Percentiles rank a stretch among this genome's conserved stretches.
phyloP scores from a whole-genome alignment of 176 grass and related monocot species.

The Olyra latifolia region DNA sequence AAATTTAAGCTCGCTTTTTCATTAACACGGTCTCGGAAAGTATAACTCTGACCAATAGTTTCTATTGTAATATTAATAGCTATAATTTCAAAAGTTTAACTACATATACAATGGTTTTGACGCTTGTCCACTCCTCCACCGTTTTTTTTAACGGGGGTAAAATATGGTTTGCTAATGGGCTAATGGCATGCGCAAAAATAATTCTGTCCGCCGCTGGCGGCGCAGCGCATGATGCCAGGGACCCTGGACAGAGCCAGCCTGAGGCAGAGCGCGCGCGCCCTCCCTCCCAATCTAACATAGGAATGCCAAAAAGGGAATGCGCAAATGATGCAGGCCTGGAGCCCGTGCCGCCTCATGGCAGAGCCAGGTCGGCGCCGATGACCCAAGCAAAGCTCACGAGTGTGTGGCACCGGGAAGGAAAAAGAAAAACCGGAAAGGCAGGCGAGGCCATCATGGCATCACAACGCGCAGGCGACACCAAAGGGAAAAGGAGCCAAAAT shows the following conservation, averaged over 20 bases:
- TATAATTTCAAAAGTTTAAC: too few relatives aligned
- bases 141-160: too few relatives aligned
- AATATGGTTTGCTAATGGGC: slow-evolving; percentile 1
- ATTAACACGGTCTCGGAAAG: too few relatives aligned
- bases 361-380: neutral
- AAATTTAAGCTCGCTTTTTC: too few relatives aligned
- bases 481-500: neutral
- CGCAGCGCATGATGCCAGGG: slow-evolving; percentile 25
- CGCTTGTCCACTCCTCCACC: neutral
- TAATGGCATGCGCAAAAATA: slow-evolving; percentile 35
- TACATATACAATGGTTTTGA: too few relatives aligned
- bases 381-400: neutral
- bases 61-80: too few relatives aligned
- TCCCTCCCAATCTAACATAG: neutral
- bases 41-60: too few relatives aligned
- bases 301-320: slow-evolving; percentile 3
- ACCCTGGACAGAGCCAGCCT: neutral
- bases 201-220: slow-evolving; percentile 21
- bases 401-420: too few relatives aligned
- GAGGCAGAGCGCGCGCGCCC: neutral
- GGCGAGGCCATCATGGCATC: slow-evolving; percentile 19
- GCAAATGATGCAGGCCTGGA: neutral
- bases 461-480: neutral
- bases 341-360: neutral
- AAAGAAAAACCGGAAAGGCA: neutral